Base-by-base conservation (phyloP, 768 basidiomycete genomes). In the Astraeus odoratus region DNA sequence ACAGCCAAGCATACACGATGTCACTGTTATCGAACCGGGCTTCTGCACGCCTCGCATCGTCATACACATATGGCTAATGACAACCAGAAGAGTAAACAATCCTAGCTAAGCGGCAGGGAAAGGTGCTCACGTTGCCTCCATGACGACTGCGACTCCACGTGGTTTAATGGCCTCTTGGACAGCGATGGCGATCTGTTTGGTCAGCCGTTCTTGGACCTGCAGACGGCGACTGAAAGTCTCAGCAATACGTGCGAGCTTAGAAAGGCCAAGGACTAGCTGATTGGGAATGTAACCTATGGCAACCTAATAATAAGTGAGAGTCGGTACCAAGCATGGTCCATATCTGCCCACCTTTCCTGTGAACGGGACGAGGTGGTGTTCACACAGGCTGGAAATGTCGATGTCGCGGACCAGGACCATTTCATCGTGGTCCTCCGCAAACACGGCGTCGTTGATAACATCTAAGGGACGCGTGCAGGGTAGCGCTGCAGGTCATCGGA, bases 21-120 rank as follows among this genome's bases (percentile, higher is more conserved):
- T 99, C 36, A 93, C 86, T 1, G 96, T 99, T 19, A 87, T 80
- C 6, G 95, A 77, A 20, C 96, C 96, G 2, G 95, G 95, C 67
- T 99, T 99, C 68, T 99, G 96, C 8, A 99, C 96, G 43, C 96
- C 96, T 51, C 96, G 86, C 95, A 98, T 98, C 3, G 95, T 93
- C 96, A 99, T 99, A 61, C 95, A 98, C 65, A 97, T 77, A 67
- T 98, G 95, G 19, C 91, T 94, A 57, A 5, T 27, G 37, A 39
- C 47, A 43, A 29, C 18, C 47, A 44, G 47, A 39, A 30, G 24
- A 43, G n/a, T 43, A 31, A 53, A 31, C 3, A 55, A 43, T 37
- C 45, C 29, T 44, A 43, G 42, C 29, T 25, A 47, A 36, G n/a
- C 42, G 48, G n/a, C 9, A 42, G 52, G 31, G 47, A 40, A 33